Evolutionary conservation across 805 yeast species (phyloP).

Genomic region (Yarrowia osloensis): DNA sequence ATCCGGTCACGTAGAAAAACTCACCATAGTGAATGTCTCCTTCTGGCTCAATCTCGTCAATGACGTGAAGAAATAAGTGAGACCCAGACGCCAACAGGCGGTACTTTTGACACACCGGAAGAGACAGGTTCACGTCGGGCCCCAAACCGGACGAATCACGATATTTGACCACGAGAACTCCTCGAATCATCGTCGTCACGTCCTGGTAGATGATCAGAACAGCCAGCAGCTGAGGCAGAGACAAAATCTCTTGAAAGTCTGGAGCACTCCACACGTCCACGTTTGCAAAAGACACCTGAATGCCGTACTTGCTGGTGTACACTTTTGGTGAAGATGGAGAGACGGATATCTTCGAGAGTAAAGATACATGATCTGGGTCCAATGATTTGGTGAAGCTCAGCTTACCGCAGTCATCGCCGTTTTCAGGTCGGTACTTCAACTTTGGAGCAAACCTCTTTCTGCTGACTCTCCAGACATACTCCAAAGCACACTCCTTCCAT

Average conservation of each 20-base stretch:
- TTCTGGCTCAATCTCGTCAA: neutral
- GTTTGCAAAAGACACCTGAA: neutral
- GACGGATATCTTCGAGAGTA: neutral
- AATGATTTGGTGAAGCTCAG: neutral
- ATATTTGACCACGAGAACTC: neutral
- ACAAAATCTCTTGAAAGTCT: neutral
- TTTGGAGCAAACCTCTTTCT: neutral
- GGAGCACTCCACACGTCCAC: neutral
- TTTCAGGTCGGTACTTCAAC: neutral
- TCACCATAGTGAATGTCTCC: neutral
- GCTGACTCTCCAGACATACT: neutral
- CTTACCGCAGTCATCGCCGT: neutral
- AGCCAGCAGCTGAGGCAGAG: neutral
- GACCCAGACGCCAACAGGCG: neutral
- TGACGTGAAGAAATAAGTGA: neutral
- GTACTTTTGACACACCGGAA: neutral
- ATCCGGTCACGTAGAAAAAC: neutral
- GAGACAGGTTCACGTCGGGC: neutral
- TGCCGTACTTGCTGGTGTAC: constrained; percentile 7
- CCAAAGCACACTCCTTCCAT: neutral
- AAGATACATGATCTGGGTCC: neutral
- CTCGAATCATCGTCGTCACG: neutral
- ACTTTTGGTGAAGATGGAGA: neutral
- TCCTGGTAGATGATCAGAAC: neutral
- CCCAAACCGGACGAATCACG: neutral